These are phyloP conservation scores for Mortierella alpina DNA, from an alignment of 192 early-diverging fungal genomes.

Conservation along the genomic window DNA sequence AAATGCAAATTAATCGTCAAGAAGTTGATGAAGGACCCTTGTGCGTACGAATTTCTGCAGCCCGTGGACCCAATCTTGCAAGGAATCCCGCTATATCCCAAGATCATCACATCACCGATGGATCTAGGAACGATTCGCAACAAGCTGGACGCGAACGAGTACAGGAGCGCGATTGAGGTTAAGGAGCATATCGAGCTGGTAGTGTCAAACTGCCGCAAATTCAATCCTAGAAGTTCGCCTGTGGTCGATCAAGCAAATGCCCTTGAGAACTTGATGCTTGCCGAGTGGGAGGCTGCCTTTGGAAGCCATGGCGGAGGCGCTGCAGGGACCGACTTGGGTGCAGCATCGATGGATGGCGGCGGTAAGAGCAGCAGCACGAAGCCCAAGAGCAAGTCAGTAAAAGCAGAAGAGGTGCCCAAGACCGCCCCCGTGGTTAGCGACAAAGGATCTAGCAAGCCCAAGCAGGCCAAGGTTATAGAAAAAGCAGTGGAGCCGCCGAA, in stretches of 20 bases:
- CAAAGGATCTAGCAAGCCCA: slow-evolving; percentile 13
- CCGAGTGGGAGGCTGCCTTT: slow-evolving; percentile 51
- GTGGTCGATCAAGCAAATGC: slow-evolving; percentile 63
- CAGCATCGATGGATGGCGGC: neutral
- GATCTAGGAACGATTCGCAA: slow-evolving; percentile 75
- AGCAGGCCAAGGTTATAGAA: slow-evolving; percentile 23
- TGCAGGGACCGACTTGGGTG: neutral
- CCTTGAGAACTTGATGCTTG: slow-evolving; percentile 56
- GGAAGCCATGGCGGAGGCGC: slow-evolving; percentile 17
- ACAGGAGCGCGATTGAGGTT: slow-evolving; percentile 61
- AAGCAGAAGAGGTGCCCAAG: slow-evolving; percentile 15
- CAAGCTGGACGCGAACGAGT: slow-evolving; percentile 67
- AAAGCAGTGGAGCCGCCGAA: slow-evolving; percentile 35
- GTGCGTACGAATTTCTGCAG: slow-evolving; percentile 70
- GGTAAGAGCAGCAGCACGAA: slow-evolving; percentile 6
- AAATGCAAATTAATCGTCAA: slow-evolving; percentile 52
- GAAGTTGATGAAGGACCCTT: slow-evolving; percentile 63
- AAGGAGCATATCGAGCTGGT: slow-evolving; percentile 68
- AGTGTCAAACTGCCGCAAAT: slow-evolving; percentile 75
- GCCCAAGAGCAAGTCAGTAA: slow-evolving; percentile 27
- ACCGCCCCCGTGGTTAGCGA: neutral
- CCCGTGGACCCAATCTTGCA: slow-evolving; percentile 72
- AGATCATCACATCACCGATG: slow-evolving; percentile 77
- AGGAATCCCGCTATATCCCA: slow-evolving; percentile 71
- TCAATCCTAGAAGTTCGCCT: slow-evolving; percentile 64